These are phyloP conservation scores for Cynanchum wilfordii DNA, from an alignment of 257 asterid genomes.

Conservation along the genomic window DNA sequence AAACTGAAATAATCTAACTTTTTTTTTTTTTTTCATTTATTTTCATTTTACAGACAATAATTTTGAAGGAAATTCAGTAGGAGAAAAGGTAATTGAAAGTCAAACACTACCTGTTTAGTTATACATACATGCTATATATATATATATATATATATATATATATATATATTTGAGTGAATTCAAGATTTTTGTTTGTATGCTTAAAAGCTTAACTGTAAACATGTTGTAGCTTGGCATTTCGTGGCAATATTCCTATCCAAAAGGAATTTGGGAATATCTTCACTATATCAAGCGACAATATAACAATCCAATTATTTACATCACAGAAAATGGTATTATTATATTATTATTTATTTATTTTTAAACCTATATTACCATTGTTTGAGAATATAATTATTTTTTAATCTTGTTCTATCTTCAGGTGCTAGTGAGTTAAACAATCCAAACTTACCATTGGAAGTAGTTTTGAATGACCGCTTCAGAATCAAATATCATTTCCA, in stretches of 20 bases:
- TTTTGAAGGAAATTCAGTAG: not conserved
- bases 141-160: no score
- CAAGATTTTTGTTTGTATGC: not conserved
- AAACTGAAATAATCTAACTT: no score
- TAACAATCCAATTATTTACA: slow-evolving; percentile 28
- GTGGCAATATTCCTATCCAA: slow-evolving; percentile 29
- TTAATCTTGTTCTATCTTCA: not conserved
- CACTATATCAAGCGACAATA: slow-evolving; percentile 23
- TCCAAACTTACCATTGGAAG: slow-evolving; percentile 15
- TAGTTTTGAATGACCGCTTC: slow-evolving; percentile 18
- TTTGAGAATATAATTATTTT: not conserved
- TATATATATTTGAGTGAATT: no score
- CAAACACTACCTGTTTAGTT: no score
- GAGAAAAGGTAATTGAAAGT: not conserved
- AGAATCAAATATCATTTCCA: slow-evolving; percentile 22
- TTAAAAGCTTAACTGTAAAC: no score
- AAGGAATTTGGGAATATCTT: slow-evolving; percentile 25
- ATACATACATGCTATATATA: no score
- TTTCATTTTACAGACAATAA: not conserved
- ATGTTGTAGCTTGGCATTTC: not conserved
- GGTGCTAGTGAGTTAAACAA: slow-evolving; percentile 25
- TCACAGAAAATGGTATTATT: slow-evolving; percentile 34
- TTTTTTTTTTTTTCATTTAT: no score
- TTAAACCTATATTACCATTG: not conserved
- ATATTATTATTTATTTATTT: no score